phyloP scores from a whole-genome alignment of 371 early-diverging fungal species.

The Mortierella sp. region DNA sequence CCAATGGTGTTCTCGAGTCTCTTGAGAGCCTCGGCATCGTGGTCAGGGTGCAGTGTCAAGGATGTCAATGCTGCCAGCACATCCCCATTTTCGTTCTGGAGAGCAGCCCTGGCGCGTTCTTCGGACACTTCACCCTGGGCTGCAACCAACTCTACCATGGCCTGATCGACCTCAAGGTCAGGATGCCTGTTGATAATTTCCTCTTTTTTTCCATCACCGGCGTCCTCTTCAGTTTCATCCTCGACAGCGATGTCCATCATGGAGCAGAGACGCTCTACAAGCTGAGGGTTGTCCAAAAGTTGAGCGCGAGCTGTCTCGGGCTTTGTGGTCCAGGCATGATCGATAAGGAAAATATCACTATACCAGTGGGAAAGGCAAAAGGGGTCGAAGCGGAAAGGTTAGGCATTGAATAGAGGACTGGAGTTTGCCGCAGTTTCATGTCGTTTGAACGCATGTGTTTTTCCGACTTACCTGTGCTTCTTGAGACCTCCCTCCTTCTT shows the following conservation, averaged over 20 bases:
- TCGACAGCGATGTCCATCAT: conserved; percentile 67
- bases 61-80: conserved; percentile 73
- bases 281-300: conserved; percentile 58
- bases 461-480: conserved; percentile 65
- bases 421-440: no score
- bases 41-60: conserved; percentile 50
- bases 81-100: conserved; percentile 68
- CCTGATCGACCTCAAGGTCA: conserved; percentile 54
- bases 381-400: no score
- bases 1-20: conserved; percentile 48
- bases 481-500: conserved; percentile 61
- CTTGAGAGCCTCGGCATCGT: conserved; percentile 42
- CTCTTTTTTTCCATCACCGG: conserved; percentile 46
- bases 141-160: conserved; percentile 64
- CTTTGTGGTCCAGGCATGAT: conserved; percentile 81
- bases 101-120: conserved; percentile 65
- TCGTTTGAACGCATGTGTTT: no score
- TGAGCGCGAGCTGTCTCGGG: conserved; percentile 66
- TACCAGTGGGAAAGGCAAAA: not conserved
- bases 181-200: conserved; percentile 42
- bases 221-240: conserved; percentile 56
- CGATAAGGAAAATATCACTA: conserved; percentile 74
- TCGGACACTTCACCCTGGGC: conserved; percentile 69
- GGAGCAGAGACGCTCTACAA: conserved; percentile 71
- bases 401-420: no score